These are phyloP conservation scores for Fusarium sp. DNA, from an alignment of 2,329 filamentous ascomycete species.

Conservation along the genomic window DNA sequence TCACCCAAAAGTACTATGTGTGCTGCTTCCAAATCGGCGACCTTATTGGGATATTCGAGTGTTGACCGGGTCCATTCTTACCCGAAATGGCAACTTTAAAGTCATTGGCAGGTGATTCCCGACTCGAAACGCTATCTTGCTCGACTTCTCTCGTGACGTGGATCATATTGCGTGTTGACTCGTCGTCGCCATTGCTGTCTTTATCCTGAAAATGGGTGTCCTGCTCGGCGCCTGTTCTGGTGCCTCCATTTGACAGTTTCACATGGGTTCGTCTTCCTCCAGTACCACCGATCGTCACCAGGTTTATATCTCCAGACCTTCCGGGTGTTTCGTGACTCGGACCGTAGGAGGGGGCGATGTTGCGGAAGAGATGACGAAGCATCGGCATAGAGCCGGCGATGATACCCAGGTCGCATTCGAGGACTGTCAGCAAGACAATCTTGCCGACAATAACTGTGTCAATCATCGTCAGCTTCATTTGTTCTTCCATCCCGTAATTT, in stretches of 20 bases:
- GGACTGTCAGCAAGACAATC: constrained; percentile 45
- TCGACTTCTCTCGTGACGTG: constrained; percentile 38
- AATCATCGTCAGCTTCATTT: background rate
- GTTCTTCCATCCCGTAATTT: background rate
- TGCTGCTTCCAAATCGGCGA: no score
- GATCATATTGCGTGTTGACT: constrained; percentile 34
- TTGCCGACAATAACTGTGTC: constrained; percentile 38
- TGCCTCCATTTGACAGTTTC: constrained; percentile 21
- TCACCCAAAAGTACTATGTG: no score
- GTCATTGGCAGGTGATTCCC: background rate
- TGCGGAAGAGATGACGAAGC: constrained; percentile 42
- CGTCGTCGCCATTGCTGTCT: constrained; percentile 35
- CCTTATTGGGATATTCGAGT: no score
- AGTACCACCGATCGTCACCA: constrained; percentile 34
- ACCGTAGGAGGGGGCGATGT: constrained; percentile 26
- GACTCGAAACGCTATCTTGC: constrained; percentile 25
- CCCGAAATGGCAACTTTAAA: constrained; percentile 1
- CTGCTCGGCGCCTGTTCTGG: constrained; percentile 7
- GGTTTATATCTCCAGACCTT: constrained; percentile 30
- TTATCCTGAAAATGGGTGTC: constrained; percentile 35
- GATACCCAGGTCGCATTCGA: constrained; percentile 48
- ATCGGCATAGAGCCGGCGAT: constrained; percentile 48
- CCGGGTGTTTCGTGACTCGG: constrained; percentile 20
- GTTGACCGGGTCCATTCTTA: background rate
- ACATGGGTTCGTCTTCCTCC: constrained; percentile 21